Evolutionary conservation across 371 early-diverging fungal species (phyloP), one percentile per base, ranked within the genome.

Genomic region (Mortierella sp.): DNA sequence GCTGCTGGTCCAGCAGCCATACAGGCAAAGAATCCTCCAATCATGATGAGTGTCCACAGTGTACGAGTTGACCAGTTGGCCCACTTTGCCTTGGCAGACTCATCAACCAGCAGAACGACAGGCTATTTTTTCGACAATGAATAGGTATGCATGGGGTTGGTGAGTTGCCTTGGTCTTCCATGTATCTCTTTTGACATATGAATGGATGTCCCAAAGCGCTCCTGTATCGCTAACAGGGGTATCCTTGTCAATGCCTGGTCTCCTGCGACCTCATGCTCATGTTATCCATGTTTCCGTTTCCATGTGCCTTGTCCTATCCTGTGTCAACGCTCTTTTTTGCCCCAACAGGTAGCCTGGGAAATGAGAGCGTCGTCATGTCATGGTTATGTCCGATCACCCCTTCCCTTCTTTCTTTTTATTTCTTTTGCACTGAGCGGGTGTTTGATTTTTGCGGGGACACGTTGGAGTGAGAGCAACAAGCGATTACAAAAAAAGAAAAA

Each of bases 21-120:
- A 34, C 97, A 93, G 47, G 91, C 87, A 55, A 96, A 90, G 88
- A 98, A 98, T 14, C 94, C 92, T 34, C 88, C 92, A 72, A 98
- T 95, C 98, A 99, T 98, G 73, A 97, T 90, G 21, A 97, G 83
- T 1, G 97, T 98, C 89, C 96, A 96, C 13, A 96, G 84, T 21
- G 96, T 93, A 72, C 99, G 94, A 19, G 94, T 92, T 79, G 92
- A 92, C 95, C 94, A 94, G 80, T 96, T 96, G 68, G 88, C 89
- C 96, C 96, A 95, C 88, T 93, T 95, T 73, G 92, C 92, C 70
- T 91, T 86, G 21, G 89, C 77, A 63, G 90, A 80, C 72, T 95
- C 90, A 47, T 90, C 89, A 47, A 85, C 90, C 63, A 93, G 75
- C 47, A 94, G 74, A 3, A 88, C 88, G 4, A 84, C 83, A 10